These are phyloP conservation scores for Exophiala lecanii-corni DNA, from an alignment of 2,329 filamentous ascomycete genomes.

Conservation along the genomic window DNA sequence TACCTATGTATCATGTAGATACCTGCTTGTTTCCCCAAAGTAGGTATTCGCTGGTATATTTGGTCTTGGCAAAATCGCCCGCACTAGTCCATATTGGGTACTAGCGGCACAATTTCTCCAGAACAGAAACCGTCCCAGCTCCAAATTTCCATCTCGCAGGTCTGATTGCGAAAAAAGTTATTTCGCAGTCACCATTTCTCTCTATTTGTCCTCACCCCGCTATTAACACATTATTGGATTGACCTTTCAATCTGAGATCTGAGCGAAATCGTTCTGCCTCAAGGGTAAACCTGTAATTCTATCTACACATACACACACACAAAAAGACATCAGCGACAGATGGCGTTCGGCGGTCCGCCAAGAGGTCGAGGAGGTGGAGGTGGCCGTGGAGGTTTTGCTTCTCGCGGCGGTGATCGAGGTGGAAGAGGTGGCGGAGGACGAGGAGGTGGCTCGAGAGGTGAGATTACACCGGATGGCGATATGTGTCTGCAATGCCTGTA, in stretches of 20 bases:
- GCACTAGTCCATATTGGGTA: constrained; percentile 1
- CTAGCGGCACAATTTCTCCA: constrained; percentile 7
- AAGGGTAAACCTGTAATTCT: no score
- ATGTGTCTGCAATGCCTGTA: no score
- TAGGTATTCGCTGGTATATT: no score
- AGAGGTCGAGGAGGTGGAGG: constrained; percentile 21
- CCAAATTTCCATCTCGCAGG: constrained; percentile 20
- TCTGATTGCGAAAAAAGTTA: constrained; percentile 8
- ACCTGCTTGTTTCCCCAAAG: no score
- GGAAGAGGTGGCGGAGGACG: constrained; percentile 18
- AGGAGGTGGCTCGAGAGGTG: constrained; percentile 2
- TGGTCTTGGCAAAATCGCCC: constrained; percentile 12
- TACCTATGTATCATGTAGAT: no score
- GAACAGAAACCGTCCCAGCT: constrained; percentile 11
- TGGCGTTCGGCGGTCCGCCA: constrained; percentile 21
- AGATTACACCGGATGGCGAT: no score
- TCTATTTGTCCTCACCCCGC: background rate
- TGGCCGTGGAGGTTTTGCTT: constrained; percentile 10
- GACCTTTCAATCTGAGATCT: background rate
- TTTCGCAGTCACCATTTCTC: constrained; percentile 4
- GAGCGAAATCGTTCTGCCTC: no score
- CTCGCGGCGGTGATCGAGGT: constrained; percentile 9
- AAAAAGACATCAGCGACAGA: no score
- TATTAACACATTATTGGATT: constrained; percentile 1
- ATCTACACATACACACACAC: no score